Conservation (phyloP, 306 rosid species). For the Fragaria vesca region DNA sequence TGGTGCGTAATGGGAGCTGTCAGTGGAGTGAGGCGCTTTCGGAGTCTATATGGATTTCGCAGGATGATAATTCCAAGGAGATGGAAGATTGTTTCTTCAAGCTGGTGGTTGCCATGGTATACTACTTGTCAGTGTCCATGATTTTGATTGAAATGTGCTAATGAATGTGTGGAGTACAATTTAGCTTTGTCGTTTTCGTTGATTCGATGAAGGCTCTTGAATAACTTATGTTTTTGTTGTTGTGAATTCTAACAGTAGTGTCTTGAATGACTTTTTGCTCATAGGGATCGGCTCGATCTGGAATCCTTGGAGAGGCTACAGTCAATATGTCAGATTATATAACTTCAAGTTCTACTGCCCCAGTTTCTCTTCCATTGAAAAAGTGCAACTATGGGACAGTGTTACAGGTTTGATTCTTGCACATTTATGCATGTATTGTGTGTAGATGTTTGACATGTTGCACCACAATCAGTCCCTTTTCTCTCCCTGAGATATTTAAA, state of each 20-base stretch:
- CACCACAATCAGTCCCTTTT: neutral
- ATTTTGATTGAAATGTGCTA: neutral
- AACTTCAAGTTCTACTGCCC: conserved; percentile 29
- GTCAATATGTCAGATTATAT: conserved; percentile 37
- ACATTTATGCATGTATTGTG: neutral
- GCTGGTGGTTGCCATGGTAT: conserved; percentile 50
- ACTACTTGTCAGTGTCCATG: neutral
- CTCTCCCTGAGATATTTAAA: neutral
- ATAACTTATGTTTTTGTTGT: neutral
- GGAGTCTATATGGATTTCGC: conserved; percentile 37
- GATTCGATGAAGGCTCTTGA: neutral
- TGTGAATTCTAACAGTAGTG: neutral
- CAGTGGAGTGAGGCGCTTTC: conserved; percentile 43
- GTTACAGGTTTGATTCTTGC: conserved; percentile 29
- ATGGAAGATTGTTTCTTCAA: conserved; percentile 39
- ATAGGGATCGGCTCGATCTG: conserved; percentile 45
- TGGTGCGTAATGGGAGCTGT: conserved; percentile 44
- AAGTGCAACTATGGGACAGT: conserved; percentile 41
- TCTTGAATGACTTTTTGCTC: conserved; percentile 2
- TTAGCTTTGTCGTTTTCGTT: neutral
- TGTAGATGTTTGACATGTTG: neutral
- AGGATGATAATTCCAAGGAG: conserved; percentile 36
- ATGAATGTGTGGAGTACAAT: no score
- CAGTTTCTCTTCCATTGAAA: conserved; percentile 34
- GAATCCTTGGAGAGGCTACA: conserved; percentile 47